These are phyloP conservation scores for Chrysoporthe puriensis DNA, from an alignment of 2,329 filamentous ascomycete species.

Conservation along the genomic window DNA sequence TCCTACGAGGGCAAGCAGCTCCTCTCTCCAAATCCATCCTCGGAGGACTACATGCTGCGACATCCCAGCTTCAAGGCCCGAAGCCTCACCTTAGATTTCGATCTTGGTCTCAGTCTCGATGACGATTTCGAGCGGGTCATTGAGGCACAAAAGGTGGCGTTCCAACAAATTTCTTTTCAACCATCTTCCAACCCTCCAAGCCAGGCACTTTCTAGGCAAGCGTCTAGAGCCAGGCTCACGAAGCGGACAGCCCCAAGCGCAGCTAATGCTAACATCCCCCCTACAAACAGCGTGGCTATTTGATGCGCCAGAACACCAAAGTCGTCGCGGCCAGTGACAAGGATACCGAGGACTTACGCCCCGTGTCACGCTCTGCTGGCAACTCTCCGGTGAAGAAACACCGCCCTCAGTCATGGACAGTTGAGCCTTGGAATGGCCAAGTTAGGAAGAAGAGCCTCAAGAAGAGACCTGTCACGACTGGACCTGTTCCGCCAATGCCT, in stretches of 20 bases:
- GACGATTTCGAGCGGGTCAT: constrained; percentile 94
- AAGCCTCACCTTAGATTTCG: constrained; percentile 80
- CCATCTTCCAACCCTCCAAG: constrained; percentile 21
- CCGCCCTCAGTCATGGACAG: constrained; percentile 90
- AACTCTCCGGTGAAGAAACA: constrained; percentile 75
- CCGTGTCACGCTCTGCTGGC: constrained; percentile 62
- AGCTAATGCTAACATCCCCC: constrained; percentile 62
- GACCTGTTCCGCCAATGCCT: constrained; percentile 79
- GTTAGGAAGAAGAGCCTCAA: constrained; percentile 66
- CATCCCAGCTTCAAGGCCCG: constrained; percentile 78
- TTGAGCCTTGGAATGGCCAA: constrained; percentile 94
- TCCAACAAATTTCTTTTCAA: constrained; percentile 40
- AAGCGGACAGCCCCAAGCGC: constrained; percentile 26
- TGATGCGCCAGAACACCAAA: constrained; percentile 99
- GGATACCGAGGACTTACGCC: constrained; percentile 56
- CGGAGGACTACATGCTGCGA: constrained; percentile 56
- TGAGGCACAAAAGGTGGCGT: constrained; percentile 92
- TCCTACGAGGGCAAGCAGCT: constrained; percentile 47
- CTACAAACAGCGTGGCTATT: constrained; percentile 86
- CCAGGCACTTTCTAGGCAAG: constrained; percentile 46
- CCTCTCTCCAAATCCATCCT: constrained; percentile 36
- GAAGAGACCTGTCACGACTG: constrained; percentile 60
- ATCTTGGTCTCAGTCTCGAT: constrained; percentile 84
- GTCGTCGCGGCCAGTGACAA: constrained; percentile 90
- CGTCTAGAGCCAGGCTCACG: constrained; percentile 40